These are phyloP conservation scores for Gaeumannomyces sp. DNA, from an alignment of 2,329 filamentous ascomycete species.

Conservation along the genomic window DNA sequence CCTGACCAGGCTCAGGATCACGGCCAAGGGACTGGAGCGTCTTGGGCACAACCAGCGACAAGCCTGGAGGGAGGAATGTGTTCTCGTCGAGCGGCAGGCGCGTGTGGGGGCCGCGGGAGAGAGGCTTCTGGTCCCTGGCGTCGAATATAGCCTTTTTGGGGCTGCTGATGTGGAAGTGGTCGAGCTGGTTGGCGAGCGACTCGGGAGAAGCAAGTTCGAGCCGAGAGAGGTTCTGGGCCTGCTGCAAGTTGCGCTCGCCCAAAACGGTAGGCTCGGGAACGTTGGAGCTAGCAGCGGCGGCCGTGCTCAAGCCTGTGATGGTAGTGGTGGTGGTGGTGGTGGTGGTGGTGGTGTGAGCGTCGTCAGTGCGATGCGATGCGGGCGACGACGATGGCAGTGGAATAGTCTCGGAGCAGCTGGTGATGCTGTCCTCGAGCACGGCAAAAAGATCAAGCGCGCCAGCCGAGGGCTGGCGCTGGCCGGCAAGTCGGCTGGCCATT, in stretches of 20 bases:
- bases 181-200: constrained; percentile 5
- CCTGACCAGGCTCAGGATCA: background rate
- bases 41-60: background rate
- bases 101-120: background rate
- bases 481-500: constrained; percentile 4
- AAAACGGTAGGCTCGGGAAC: constrained; percentile 2
- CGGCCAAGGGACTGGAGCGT: background rate
- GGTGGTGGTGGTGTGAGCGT: background rate
- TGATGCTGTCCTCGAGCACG: background rate
- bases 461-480: background rate
- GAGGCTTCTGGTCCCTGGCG: background rate
- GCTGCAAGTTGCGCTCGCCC: constrained; percentile 1
- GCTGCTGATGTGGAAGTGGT: constrained; percentile 8
- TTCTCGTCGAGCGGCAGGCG: background rate
- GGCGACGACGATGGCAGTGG: too few relatives aligned
- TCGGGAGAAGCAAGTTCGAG: constrained; percentile 1
- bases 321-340: background rate
- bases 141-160: background rate
- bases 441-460: background rate
- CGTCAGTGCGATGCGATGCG: too few relatives aligned
- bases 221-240: constrained; percentile 1
- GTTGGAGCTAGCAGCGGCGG: background rate
- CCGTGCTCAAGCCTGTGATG: background rate
- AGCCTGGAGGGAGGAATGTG: background rate
- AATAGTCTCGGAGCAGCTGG: background rate